These are phyloP conservation scores for Yamagishiella unicocca DNA, from an alignment of 139 green algal genomes.

Conservation along the genomic window DNA sequence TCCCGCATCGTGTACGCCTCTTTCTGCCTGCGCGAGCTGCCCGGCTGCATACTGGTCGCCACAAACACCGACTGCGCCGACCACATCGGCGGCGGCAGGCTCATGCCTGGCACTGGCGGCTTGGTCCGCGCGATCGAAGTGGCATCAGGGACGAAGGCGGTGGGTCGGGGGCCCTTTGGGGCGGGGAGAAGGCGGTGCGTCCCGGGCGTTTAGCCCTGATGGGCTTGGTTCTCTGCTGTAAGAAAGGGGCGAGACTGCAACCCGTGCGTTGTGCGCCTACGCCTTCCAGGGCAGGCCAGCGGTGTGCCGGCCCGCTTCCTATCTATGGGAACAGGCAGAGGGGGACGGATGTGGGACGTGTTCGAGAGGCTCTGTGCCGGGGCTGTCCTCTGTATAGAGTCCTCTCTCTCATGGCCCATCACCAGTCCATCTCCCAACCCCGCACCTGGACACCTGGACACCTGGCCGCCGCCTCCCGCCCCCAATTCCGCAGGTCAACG, in stretches of 20 bases:
- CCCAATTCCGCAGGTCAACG: conserved; percentile 59
- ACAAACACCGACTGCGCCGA: conserved; percentile 73
- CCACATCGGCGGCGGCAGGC: conserved; percentile 65
- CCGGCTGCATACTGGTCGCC: conserved; percentile 72
- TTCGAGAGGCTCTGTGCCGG: background rate
- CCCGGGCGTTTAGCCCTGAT: background rate
- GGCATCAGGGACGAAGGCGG: conserved; percentile 52
- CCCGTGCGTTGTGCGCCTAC: background rate
- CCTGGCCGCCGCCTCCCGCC: too few relatives aligned
- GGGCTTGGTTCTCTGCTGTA: background rate
- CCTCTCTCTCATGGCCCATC: background rate
- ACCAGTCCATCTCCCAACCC: background rate
- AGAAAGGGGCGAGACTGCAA: background rate
- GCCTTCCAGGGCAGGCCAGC: too few relatives aligned
- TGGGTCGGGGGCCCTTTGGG: conserved; percentile 3
- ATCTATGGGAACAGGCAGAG: background rate
- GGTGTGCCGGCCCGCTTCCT: too few relatives aligned
- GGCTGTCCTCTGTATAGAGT: background rate
- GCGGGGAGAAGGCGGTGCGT: background rate
- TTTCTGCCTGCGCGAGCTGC: conserved; percentile 67
- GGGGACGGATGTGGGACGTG: background rate
- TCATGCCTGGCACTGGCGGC: conserved; percentile 80
- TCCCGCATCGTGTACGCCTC: conserved; percentile 50
- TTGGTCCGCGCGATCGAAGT: conserved; percentile 66
- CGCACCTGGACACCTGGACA: too few relatives aligned